Percentiles rank a stretch among this genome's conserved stretches.
Evolutionary conservation across 257 asterid species (phyloP).

Genomic region (Ocimum tenuiflorum): DNA sequence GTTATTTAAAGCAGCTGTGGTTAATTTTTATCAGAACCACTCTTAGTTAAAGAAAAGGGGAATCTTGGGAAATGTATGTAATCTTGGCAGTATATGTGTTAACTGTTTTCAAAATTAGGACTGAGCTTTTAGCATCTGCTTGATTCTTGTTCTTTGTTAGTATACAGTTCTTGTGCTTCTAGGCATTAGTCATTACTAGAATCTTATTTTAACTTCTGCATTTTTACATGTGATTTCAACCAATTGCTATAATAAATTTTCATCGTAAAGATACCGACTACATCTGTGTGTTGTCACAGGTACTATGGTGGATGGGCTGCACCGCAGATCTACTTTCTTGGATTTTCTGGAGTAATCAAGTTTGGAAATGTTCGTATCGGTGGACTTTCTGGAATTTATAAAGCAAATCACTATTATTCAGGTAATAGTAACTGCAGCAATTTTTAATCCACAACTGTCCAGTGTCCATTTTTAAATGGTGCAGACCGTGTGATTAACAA

Average conservation of each 20-base stretch:
- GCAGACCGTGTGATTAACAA: neutral
- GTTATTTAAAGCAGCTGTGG: neutral
- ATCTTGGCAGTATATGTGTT: neutral
- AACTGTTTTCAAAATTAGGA: neutral
- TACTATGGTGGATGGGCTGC: slow-evolving; percentile 99
- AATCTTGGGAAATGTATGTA: neutral
- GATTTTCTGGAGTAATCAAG: slow-evolving; percentile 82
- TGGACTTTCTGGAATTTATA: slow-evolving; percentile 90
- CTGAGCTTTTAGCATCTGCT: too few relatives aligned
- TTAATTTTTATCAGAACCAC: neutral
- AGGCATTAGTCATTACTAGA: neutral
- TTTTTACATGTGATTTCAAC: neutral
- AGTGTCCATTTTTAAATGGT: neutral
- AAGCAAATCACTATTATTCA: slow-evolving; percentile 47
- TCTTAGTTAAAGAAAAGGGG: neutral
- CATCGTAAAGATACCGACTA: neutral
- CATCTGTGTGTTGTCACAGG: slow-evolving; percentile 36
- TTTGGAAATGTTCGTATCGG: slow-evolving; percentile 95
- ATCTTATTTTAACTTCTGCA: neutral
- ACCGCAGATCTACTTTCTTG: slow-evolving; percentile 87
- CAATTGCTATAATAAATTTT: neutral
- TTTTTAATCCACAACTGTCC: neutral
- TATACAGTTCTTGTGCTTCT: neutral
- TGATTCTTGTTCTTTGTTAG: neutral
- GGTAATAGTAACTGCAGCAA: slow-evolving; percentile 34